A percentile compares a stretch with the other conserved stretches of the same genome.
Conservation (phyloP, 2,329 filamentous ascomycete genomes). For the Cladosporium oxysporum region DNA sequence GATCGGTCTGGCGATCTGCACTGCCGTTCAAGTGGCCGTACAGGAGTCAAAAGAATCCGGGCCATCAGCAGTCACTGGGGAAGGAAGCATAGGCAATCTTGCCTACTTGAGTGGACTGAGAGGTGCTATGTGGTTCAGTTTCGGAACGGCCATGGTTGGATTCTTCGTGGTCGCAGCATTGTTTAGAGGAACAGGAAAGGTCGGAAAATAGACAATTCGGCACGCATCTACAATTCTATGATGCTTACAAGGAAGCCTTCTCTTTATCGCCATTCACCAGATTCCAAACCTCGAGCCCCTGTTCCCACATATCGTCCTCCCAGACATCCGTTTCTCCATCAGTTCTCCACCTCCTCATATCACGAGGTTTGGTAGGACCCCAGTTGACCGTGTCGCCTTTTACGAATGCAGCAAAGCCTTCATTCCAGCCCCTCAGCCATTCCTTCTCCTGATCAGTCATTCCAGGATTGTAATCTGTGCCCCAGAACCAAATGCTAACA, state of each 20-base stretch:
- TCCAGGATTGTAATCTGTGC: constrained; percentile 43
- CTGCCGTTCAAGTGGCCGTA: constrained; percentile 64
- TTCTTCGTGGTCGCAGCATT: constrained; percentile 37
- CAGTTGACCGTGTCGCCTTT: constrained; percentile 44
- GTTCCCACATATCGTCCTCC: constrained; percentile 49
- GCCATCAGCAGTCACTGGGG: constrained; percentile 32
- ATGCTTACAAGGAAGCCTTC: neutral
- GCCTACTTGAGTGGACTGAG: constrained; percentile 42
- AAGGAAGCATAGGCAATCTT: constrained; percentile 28
- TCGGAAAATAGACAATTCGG: constrained; percentile 27
- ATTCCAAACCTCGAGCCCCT: constrained; percentile 53
- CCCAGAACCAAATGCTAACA: constrained; percentile 59
- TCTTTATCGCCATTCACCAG: neutral
- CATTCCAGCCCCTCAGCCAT: constrained; percentile 43
- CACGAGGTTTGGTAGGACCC: constrained; percentile 39
- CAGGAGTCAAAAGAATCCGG: constrained; percentile 39
- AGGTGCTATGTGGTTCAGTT: constrained; percentile 44
- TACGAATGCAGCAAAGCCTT: constrained; percentile 44
- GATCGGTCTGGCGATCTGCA: constrained; percentile 65
- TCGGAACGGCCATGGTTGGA: constrained; percentile 39
- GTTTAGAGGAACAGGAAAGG: constrained; percentile 35
- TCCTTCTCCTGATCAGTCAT: constrained; percentile 49
- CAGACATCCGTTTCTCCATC: constrained; percentile 51
- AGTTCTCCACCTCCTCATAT: constrained; percentile 47
- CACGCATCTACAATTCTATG: neutral